A percentile compares a stretch with the other conserved stretches of the same genome.
These are phyloP conservation scores for Amanita fuliginea DNA, from an alignment of 768 basidiomycete genomes.

Conservation along the genomic window DNA sequence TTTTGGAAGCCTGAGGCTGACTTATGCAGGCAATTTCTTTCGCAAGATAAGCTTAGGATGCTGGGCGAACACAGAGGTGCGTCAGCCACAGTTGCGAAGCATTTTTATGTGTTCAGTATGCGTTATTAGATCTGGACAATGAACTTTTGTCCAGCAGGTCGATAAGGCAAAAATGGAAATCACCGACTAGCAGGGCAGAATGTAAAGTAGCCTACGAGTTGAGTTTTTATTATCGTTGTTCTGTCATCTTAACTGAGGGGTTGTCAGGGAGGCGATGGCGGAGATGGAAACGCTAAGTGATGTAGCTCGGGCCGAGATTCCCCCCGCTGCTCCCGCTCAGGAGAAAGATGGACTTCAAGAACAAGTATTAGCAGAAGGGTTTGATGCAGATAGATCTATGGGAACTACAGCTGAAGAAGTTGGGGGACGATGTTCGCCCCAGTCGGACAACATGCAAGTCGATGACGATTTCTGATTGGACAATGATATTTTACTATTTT, in stretches of 20 bases:
- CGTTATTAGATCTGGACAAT: conserved; percentile 46
- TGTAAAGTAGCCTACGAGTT: conserved; percentile 56
- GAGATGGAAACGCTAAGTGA: conserved; percentile 30
- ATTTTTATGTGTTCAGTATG: not conserved
- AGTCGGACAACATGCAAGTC: not conserved
- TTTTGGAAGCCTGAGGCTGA: not conserved
- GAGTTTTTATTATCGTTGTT: not conserved
- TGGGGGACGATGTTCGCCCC: not conserved
- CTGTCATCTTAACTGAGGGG: not conserved
- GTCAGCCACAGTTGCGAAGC: conserved; percentile 9
- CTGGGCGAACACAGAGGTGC: conserved; percentile 64
- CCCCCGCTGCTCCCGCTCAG: not conserved
- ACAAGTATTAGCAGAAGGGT: too few relatives aligned
- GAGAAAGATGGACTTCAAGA: not conserved
- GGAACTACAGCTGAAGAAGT: not conserved
- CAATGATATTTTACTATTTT: not conserved
- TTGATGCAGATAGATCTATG: not conserved
- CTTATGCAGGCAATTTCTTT: conserved; percentile 49
- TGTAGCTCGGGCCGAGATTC: not conserved
- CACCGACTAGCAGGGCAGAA: conserved; percentile 32
- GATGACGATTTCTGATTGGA: not conserved
- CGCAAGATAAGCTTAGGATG: conserved; percentile 40
- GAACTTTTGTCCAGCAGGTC: conserved; percentile 45
- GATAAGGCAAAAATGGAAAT: conserved; percentile 52
- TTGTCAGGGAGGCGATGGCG: conserved; percentile 27